Evolutionary conservation across 768 basidiomycete species (phyloP).

Genomic region (Boletus reticuloceps): DNA sequence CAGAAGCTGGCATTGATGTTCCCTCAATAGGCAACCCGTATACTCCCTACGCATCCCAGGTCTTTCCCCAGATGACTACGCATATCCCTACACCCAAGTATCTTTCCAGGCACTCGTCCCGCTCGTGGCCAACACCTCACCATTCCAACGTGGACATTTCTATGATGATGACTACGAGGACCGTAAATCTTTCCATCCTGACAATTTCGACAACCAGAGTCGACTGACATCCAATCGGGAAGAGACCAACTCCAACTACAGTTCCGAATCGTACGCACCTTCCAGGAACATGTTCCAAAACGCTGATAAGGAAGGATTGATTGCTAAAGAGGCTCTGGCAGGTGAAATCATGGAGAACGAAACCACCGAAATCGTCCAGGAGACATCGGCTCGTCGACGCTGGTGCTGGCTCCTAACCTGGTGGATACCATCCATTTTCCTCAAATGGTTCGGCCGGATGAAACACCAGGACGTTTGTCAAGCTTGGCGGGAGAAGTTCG

Average conservation of each 20-base stretch:
- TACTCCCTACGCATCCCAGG: constrained; percentile 67
- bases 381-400: constrained; percentile 72
- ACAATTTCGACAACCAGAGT: constrained; percentile 79
- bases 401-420: constrained; percentile 96
- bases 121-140: constrained; percentile 78
- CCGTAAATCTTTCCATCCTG: constrained; percentile 65
- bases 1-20: constrained; percentile 63
- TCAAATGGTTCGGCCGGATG: constrained; percentile 82
- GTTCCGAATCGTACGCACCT: constrained; percentile 93
- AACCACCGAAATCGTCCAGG: constrained; percentile 83
- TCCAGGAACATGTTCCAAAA: too few species aligned
- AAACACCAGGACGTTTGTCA: constrained; percentile 91
- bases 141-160: constrained; percentile 71
- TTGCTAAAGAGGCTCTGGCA: constrained; percentile 81
- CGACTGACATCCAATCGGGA: constrained; percentile 75
- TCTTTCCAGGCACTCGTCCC: constrained; percentile 74
- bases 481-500: constrained; percentile 97
- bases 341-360: constrained; percentile 87
- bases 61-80: constrained; percentile 42
- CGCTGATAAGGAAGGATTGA: constrained; percentile 65
- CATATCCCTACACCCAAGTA: constrained; percentile 47
- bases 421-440: constrained; percentile 77
- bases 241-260: constrained; percentile 77
- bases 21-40: constrained; percentile 65
- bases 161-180: constrained; percentile 84